Percentiles rank a stretch among this genome's conserved stretches.
These are phyloP conservation scores for Lactarius tabidus DNA, from an alignment of 768 basidiomycete species.

Conservation along the genomic window DNA sequence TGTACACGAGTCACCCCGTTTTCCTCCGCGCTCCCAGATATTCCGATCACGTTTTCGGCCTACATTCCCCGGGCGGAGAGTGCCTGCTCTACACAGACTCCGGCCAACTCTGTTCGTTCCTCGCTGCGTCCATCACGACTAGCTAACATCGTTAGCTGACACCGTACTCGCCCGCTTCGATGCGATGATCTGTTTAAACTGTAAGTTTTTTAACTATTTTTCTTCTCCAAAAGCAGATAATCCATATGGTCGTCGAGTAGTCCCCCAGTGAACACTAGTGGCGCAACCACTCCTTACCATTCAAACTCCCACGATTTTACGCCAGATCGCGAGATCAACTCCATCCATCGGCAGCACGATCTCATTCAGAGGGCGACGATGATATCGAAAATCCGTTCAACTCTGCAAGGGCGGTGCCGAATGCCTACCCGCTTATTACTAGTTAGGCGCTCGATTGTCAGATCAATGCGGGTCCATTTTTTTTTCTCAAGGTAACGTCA, in stretches of 20 bases:
- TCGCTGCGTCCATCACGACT: conserved; percentile 1
- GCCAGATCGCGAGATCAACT: conserved; percentile 15
- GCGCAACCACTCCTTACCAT: neutral
- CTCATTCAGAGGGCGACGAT: neutral
- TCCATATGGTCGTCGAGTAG: neutral
- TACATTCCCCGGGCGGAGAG: conserved; percentile 10
- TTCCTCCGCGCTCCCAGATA: conserved; percentile 3
- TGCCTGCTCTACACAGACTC: neutral
- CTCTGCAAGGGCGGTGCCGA: conserved; percentile 10
- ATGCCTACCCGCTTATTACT: neutral
- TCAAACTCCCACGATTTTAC: conserved; percentile 12
- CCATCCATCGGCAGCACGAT: conserved; percentile 15
- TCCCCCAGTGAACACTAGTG: neutral
- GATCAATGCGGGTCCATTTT: conserved; percentile 18
- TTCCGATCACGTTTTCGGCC: conserved; percentile 16
- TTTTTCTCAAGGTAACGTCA: conserved; percentile 16
- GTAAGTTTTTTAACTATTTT: neutral
- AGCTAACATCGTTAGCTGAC: conserved; percentile 10
- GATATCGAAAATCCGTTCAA: conserved; percentile 14
- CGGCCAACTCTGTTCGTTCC: conserved; percentile 5
- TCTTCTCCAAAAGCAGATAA: neutral
- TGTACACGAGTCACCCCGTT: conserved; percentile 3
- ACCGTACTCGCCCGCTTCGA: conserved; percentile 16
- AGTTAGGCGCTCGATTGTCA: conserved; percentile 7
- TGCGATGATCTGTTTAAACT: conserved; percentile 6